Conservation (phyloP, 2,329 filamentous ascomycete species). For the Cladosporium sp. region DNA sequence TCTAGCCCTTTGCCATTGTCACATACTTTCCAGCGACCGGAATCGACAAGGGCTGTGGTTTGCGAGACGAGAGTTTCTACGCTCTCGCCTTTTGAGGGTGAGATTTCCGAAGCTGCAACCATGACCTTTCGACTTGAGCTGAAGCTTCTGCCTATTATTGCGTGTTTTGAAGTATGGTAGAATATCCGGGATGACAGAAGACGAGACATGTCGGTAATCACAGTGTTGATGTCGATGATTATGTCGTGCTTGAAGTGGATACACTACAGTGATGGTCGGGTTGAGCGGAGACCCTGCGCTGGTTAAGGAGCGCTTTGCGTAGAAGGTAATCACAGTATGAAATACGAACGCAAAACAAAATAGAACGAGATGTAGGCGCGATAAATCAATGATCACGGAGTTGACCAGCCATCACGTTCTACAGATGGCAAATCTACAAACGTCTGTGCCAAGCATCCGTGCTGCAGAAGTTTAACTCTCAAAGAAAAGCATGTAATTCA, state of each 20-base stretch:
- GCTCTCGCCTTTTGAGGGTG: slow-evolving; percentile 21
- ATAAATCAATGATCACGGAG: no score
- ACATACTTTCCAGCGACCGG: slow-evolving; percentile 31
- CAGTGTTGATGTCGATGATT: background rate
- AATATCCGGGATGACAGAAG: background rate
- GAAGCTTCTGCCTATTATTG: slow-evolving; percentile 6
- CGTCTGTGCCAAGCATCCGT: background rate
- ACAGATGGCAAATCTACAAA: background rate
- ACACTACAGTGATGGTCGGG: no score
- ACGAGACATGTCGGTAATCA: background rate
- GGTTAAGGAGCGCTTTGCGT: no score
- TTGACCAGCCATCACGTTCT: no score
- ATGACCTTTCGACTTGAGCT: slow-evolving; percentile 10
- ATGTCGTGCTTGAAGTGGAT: no score
- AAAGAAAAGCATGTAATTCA: background rate
- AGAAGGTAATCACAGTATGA: no score
- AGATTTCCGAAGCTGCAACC: slow-evolving; percentile 17
- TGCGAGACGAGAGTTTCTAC: slow-evolving; percentile 16
- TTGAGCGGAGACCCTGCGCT: no score
- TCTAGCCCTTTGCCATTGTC: slow-evolving; percentile 31
- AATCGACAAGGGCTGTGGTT: slow-evolving; percentile 23
- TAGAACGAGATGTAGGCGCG: no score
- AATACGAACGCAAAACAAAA: no score
- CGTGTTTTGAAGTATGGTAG: background rate
- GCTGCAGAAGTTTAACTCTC: background rate